Percentiles rank a stretch among this genome's conserved stretches.
phyloP scores from a whole-genome alignment of 805 yeast genomes.

The Maudiozyma barnettii region DNA sequence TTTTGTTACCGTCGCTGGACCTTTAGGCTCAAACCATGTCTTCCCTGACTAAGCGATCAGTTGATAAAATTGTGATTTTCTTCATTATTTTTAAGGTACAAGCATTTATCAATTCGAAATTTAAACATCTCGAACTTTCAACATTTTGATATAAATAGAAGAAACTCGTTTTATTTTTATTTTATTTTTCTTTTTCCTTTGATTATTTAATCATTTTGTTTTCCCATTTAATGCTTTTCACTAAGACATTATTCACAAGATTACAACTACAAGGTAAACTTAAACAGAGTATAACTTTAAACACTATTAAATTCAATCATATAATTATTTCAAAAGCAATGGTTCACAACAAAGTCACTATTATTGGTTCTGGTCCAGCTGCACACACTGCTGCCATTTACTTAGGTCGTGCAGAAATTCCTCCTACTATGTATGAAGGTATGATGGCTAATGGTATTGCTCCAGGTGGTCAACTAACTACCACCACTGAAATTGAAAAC shows the following conservation, averaged over 20 bases:
- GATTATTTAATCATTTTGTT: not conserved
- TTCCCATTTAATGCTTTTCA: not conserved
- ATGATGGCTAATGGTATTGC: constrained; percentile 94
- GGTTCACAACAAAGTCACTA: constrained; percentile 79
- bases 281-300: not conserved
- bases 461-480: constrained; percentile 97
- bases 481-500: constrained; percentile 97
- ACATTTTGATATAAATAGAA: no score
- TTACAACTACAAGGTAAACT: not conserved
- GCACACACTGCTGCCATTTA: constrained; percentile 99
- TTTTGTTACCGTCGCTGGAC: no score
- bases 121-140: no score
- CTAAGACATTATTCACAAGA: not conserved
- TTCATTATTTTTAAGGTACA: no score
- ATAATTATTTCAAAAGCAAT: constrained; percentile 29
- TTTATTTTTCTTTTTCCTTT: not conserved
- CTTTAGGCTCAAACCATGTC: no score
- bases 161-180: no score
- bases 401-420: constrained; percentile 90
- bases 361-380: constrained; percentile 97
- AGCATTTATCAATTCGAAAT: no score
- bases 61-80: no score
- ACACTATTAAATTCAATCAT: not conserved
- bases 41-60: no score
- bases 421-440: constrained; percentile 92